Base-by-base conservation (phyloP, 2,329 filamentous ascomycete genomes). In the Sporothrix mexicana region DNA sequence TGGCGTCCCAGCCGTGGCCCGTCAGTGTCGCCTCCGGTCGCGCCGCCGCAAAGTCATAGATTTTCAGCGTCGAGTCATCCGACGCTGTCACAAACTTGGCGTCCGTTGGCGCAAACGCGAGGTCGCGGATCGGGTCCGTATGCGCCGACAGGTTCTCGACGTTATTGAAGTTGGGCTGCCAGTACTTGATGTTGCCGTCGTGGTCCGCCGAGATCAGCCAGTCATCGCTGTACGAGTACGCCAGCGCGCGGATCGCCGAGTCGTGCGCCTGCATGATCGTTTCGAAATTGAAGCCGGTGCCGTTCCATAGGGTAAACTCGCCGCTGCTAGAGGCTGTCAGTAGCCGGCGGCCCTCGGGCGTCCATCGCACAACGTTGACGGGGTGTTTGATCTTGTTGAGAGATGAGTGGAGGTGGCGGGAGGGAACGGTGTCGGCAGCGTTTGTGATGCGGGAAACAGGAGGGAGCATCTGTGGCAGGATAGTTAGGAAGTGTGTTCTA, bases 231-330 rank as follows among this genome's bases (percentile, higher is more conserved):
- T 98, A 93, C 2, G 96, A 97, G 85, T 97, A 99, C 76, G 90
- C 90, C 62, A 95, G 86, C 10, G 92, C 91, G 77, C 94, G 89
- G 76, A 97, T 94, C 51, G 93, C 93, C 72, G 91, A 90, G 82
- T 98, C 95, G 81, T 98, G 95, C 53, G 95, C 95, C 85, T 97
- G 95, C 93, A 98, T 98, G 41, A 99, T 98, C 3, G 96, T 98
- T 84, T 99, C 96, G 78, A 99, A 99, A 82, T 99, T 98, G 88
- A 99, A 99, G 30, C 94, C 95, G 59, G 95, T 98, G 75, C 96
- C 96, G 80, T 99, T 99, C 96, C 96, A 99, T 3, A 99, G 83
- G 53, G 97, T 99, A 79, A 99, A 99, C 81, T 99, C 96, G 79
- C 96, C 96, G 80, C 95, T 98, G 77, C 94, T 97, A 0, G 95